Base-by-base conservation (phyloP, 108 stramenopile species). In the Cylindrotheca fusiformis region DNA sequence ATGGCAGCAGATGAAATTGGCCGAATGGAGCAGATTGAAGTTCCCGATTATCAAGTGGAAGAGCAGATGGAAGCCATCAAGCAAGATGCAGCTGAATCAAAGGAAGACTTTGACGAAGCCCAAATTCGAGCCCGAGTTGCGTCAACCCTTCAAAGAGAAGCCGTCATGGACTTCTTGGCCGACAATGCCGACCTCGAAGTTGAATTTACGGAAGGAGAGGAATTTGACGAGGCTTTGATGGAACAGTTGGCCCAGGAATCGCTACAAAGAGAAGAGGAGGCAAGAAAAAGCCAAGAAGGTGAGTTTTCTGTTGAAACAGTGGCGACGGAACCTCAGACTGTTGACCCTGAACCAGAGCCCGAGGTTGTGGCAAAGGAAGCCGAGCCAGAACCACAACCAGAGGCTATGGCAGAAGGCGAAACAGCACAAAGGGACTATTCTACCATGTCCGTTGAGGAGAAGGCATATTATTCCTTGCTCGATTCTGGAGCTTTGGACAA, bases 1-100 rank as follows among this genome's bases (percentile, higher is more conserved):
- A 87, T 94, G 83, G 93, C 88, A 6, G 74, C 86, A 17, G 89
- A 89, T 67, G 93, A 94, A 66, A 87, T 94, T 67, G 87, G 84
- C 10, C 68, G 88, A 48, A 59, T 85, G 45, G 93, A 94, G 59
- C 74, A 72, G 25, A 90, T 94, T 62, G 71, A 82, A 46, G 83
- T 94, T 26, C 87, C 85, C 2, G 83, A 78, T 52, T 85, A 89
- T 71, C 86, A 88, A 53, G 62, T 94, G 4, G 93, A 94, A 27
- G 93, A 94, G 51, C 90, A 91, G 62, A 71, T 94, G 67, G 74
- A 86, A 46, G 36, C 64, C 1, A 67, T 94, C 68, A 78, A 81
- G 63, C 83, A 94, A 62, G 87, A 94, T 48, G 85, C 80, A 18
- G 68, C 63, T 8, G 71, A 87, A 25, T 71, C 72, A 10, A 68